phyloP scores from a whole-genome alignment of 2,329 filamentous ascomycete species.

The Paraconiothyrium sp. region DNA sequence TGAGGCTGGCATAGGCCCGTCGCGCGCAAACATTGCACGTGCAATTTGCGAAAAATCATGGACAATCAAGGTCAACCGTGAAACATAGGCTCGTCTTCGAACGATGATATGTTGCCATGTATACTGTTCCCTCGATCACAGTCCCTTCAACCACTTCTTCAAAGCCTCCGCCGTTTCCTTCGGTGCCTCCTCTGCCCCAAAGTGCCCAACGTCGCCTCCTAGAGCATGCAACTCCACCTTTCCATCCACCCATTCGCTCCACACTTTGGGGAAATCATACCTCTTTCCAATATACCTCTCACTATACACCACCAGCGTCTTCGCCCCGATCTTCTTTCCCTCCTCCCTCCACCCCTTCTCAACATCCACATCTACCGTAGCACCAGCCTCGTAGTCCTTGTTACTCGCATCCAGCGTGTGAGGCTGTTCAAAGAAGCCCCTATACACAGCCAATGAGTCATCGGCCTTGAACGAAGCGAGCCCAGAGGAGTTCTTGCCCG shows the following conservation, averaged over 20 bases:
- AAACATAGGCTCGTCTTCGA: background rate
- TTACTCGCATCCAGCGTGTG: conserved; percentile 60
- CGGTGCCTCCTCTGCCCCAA: conserved; percentile 64
- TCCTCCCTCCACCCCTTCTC: conserved; percentile 56
- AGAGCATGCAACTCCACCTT: conserved; percentile 61
- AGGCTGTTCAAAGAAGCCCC: conserved; percentile 53
- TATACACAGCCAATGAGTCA: conserved; percentile 54
- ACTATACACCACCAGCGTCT: conserved; percentile 63
- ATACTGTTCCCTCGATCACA: conserved; percentile 6
- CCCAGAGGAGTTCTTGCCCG: conserved; percentile 28
- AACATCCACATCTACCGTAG: conserved; percentile 63
- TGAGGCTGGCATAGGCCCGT: background rate
- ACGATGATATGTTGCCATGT: too few relatives aligned
- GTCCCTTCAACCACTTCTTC: conserved; percentile 34
- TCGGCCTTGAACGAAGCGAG: conserved; percentile 27
- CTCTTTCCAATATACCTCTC: conserved; percentile 58
- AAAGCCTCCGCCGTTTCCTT: conserved; percentile 57
- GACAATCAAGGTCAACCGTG: background rate
- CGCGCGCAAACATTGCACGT: background rate
- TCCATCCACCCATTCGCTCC: conserved; percentile 57
- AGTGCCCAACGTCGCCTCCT: conserved; percentile 63
- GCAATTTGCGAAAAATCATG: background rate
- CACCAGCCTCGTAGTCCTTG: conserved; percentile 66
- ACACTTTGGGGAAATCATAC: conserved; percentile 62
- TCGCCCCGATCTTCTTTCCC: conserved; percentile 57